phyloP scores from a whole-genome alignment of 495 filamentous ascomycete species.

The Venustampulla echinocandica region DNA sequence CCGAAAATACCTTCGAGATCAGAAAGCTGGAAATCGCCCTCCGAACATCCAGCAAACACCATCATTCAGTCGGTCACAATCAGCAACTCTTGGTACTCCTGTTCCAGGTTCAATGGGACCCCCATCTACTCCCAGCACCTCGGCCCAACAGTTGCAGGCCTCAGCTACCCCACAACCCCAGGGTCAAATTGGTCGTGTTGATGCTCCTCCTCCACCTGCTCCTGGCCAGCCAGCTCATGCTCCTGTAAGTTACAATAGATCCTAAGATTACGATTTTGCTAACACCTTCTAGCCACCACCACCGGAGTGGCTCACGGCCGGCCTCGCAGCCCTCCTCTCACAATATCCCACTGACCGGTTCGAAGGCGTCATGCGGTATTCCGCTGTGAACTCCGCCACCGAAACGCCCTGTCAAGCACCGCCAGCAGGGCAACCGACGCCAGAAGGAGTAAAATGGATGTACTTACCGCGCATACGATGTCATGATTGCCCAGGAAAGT shows the following conservation, averaged over 20 bases:
- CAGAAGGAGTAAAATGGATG: constrained; percentile 54
- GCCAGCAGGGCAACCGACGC: constrained; percentile 37
- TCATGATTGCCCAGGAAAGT: constrained; percentile 83
- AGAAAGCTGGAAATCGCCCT: constrained; percentile 25
- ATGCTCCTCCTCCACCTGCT: constrained; percentile 47
- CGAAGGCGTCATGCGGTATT: constrained; percentile 82
- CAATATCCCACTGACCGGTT: constrained; percentile 69
- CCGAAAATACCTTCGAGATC: constrained; percentile 47
- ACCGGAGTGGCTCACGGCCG: constrained; percentile 66
- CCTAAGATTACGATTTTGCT: constrained; percentile 11
- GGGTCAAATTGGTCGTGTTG: constrained; percentile 54
- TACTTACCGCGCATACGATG: constrained; percentile 83
- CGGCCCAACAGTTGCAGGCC: constrained; percentile 28
- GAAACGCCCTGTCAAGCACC: constrained; percentile 43
- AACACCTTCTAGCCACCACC: constrained; percentile 54
- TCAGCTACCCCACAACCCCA: constrained; percentile 25
- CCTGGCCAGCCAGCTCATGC: constrained; percentile 40
- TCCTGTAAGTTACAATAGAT: constrained; percentile 41
- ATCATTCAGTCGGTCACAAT: constrained; percentile 42
- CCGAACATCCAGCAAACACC: constrained; percentile 27
- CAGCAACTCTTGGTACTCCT: constrained; percentile 44
- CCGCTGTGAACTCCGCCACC: constrained; percentile 59
- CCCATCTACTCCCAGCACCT: constrained; percentile 37
- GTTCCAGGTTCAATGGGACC: constrained; percentile 52
- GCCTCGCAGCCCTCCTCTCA: constrained; percentile 52